phyloP scores from a whole-genome alignment of 1,284 basidiomycete genomes.

The Rhodotorula sp. region DNA sequence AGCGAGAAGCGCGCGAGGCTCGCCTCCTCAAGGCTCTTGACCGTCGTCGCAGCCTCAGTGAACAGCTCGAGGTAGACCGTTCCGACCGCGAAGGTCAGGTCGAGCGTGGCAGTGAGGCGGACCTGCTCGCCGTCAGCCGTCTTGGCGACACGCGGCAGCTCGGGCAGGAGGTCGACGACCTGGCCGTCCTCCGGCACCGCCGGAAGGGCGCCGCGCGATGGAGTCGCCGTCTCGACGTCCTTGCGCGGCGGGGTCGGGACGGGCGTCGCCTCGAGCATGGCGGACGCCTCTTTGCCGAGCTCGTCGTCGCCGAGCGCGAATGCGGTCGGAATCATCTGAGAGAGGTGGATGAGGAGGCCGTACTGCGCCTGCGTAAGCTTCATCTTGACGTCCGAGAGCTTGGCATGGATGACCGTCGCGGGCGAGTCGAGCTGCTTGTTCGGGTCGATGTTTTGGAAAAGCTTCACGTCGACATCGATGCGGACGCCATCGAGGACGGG shows the following conservation, averaged over 20 bases:
- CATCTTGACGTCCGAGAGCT: conserved; percentile 87
- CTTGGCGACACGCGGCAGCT: conserved; percentile 53
- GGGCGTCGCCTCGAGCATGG: conserved; percentile 31
- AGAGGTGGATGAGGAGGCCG: conserved; percentile 69
- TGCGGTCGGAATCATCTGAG: conserved; percentile 73
- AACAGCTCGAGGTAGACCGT: conserved; percentile 91
- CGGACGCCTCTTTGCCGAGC: conserved; percentile 44
- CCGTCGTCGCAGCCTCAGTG: conserved; percentile 65
- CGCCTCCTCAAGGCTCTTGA: conserved; percentile 68
- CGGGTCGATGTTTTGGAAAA: conserved; percentile 60
- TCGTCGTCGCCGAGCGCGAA: conserved; percentile 53
- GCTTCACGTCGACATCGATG: conserved; percentile 70
- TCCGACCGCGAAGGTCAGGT: conserved; percentile 73
- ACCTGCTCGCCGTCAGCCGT: conserved; percentile 61
- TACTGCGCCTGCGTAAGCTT: conserved; percentile 92
- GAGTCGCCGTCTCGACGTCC: conserved; percentile 8
- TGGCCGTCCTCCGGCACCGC: background rate
- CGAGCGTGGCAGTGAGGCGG: conserved; percentile 66
- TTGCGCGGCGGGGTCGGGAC: conserved; percentile 41
- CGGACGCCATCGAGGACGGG: conserved; percentile 94
- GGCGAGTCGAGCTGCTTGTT: conserved; percentile 45
- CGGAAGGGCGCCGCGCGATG: conserved; percentile 9
- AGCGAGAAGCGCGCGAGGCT: conserved; percentile 86
- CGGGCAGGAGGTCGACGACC: conserved; percentile 57
- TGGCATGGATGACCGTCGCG: conserved; percentile 58